Evolutionary conservation across 495 filamentous ascomycete genomes (phyloP), one percentile per base, ranked within the genome.

Genomic region (Parmelia sp.): DNA sequence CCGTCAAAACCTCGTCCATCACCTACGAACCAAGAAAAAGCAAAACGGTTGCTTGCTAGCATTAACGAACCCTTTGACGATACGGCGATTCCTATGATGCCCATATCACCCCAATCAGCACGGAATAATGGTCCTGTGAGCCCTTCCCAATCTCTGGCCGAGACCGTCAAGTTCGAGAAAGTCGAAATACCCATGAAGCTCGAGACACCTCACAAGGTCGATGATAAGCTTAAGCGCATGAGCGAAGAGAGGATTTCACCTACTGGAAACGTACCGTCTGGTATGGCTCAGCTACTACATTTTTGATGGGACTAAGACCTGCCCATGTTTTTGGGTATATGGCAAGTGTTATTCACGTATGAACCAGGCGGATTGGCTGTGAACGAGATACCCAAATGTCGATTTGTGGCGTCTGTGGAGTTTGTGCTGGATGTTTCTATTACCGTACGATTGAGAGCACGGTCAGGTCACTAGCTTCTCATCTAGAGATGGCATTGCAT

Each of bases 61-160:
- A 65, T 64, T 49, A 47, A 57, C 27, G 57, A 63, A 40, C 58
- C 64, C 14, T 51, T 49, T 12, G 65, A 57, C 15, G 67, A 64
- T n/a, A 60, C 67, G n/a, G 35, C 63, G 2, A 74, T 75, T 60
- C 71, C 78, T 17, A 78, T 79, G 77, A 70, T 69, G 40, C 73
- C 75, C 27, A 65, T 81, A 29, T 71, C 79, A 35, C 70, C 75
- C 2, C 72, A 75, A 27, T 77, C 76, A 40, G 73, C 74, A 23
- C 76, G 74, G 60, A 79, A 71, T 65, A 82, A 82, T 59, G 74
- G 74, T 4, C 70, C 71, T 23, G 61, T 76, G 55, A 70, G 39
- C 35, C 65, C 39, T 44, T 55, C 44, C 29, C 27, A 58, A 29
- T n/a, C 35, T 9, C 51, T 57, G 19, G 12, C 27, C 14, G 44